Evolutionary conservation across 2,329 filamentous ascomycete genomes (phyloP).

Genomic region (Gnomoniopsis smithogilvyi): DNA sequence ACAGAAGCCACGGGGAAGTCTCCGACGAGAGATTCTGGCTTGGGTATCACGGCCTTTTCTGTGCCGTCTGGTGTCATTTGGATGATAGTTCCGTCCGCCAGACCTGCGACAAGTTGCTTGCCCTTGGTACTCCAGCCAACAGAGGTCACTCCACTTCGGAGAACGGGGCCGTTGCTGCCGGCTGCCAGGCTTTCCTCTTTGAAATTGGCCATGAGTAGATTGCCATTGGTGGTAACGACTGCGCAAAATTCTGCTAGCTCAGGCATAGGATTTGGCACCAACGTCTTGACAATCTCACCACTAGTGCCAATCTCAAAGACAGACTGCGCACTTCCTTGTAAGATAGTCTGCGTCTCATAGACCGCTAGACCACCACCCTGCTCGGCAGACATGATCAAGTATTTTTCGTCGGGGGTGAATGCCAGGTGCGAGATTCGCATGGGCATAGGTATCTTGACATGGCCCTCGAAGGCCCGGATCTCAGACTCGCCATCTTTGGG

Average conservation of each 20-base stretch:
- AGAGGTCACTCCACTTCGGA: constrained; percentile 76
- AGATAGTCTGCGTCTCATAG: constrained; percentile 70
- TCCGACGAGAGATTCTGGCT: constrained; percentile 61
- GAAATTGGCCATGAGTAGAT: constrained; percentile 80
- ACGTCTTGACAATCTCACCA: constrained; percentile 65
- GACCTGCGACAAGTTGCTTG: constrained; percentile 86
- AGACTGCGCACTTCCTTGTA: constrained; percentile 63
- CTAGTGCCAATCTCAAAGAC: constrained; percentile 77
- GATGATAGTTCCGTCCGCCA: constrained; percentile 72
- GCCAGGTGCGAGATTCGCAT: constrained; percentile 80
- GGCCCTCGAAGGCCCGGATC: constrained; percentile 67
- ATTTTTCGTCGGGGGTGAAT: constrained; percentile 87
- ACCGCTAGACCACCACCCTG: constrained; percentile 77
- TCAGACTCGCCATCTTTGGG: constrained; percentile 60
- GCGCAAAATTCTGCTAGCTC: constrained; percentile 75
- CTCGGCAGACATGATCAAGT: constrained; percentile 79
- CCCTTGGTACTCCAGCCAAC: constrained; percentile 90
- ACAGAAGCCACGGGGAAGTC: constrained; percentile 75
- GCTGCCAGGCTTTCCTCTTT: constrained; percentile 58
- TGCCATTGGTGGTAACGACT: constrained; percentile 74
- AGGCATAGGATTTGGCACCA: constrained; percentile 76
- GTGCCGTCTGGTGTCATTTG: constrained; percentile 83
- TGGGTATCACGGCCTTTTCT: constrained; percentile 74
- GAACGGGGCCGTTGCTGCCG: constrained; percentile 56
- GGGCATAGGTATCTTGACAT: constrained; percentile 69